Base-by-base conservation (phyloP, 1,284 basidiomycete species). In the Kwoniella shivajii region DNA sequence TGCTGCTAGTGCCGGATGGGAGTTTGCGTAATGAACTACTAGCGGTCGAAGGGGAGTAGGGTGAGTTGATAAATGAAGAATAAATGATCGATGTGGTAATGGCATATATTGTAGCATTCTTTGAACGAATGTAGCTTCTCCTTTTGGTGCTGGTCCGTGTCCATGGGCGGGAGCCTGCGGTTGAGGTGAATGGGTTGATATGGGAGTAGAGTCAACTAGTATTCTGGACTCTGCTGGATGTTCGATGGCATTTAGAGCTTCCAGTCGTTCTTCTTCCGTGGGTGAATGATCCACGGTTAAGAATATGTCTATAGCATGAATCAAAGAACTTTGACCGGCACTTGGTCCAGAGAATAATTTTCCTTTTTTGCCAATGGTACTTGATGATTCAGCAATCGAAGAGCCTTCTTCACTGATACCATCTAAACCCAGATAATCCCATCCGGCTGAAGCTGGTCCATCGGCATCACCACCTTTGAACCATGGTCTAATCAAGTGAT, bases 101-200 rank as follows among this genome's bases (percentile, higher is more conserved):
- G 93, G 92, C 92, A 96, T 96, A 80, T 94, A 95, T 11, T 80
- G 77, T 65, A 88, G 85, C 90, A 94, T 93, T 51, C 88, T 85
- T 37, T 84, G 81, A 45, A 93, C 83, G 76, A 92, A 88, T 0
- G 81, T 81, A 26, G 77, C 73, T 59, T 82, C 59, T 3, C 62
- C 48, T 5, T 54, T 45, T n/a, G 59, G 31, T 36, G 49, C 26
- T 20, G 49, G 56, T 13, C 48, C 41, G 24, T 51, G 45, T n/a
- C 29, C 39, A 41, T 48, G 36, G 10, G 41, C 30, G 6, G 50
- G 11, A 3, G 56, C 27, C n/a, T 38, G 41, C 22, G 49, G 38
- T 9, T 31, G 16, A 16, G 51, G 54, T n/a, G 45, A 24, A 9
- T 38, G 39, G 11, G 59, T 14, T 6, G 51, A 37, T 3, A 63